Evolutionary conservation across 1,284 basidiomycete genomes (phyloP).

Genomic region (Sphagnurus paluster): DNA sequence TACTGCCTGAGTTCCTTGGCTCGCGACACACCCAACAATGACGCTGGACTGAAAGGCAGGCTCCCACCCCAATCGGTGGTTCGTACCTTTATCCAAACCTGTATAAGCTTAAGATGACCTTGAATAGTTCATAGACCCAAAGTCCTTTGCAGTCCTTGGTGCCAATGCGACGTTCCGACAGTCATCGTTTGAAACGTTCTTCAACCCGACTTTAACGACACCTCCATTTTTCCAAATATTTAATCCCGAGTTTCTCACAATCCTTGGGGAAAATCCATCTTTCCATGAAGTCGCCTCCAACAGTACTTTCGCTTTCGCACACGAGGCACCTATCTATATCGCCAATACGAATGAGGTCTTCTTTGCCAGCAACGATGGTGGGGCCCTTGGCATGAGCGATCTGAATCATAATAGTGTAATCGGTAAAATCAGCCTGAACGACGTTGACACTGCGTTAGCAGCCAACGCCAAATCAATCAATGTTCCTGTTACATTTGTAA

Average conservation of each 20-base stretch:
- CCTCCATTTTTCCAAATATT: constrained; percentile 74
- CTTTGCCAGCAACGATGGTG: constrained; percentile 49
- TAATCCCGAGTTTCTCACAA: constrained; percentile 54
- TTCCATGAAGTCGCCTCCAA: constrained; percentile 60
- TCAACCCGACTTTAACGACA: constrained; percentile 40
- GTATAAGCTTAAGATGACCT: not conserved
- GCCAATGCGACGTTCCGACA: constrained; percentile 16
- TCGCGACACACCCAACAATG: constrained; percentile 1
- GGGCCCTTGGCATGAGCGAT: constrained; percentile 40
- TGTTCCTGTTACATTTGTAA: constrained; percentile 54
- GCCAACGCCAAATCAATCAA: constrained; percentile 42
- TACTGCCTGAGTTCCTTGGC: constrained; percentile 11
- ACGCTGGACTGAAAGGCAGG: constrained; percentile 6
- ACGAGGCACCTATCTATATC: constrained; percentile 72
- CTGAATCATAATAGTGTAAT: constrained; percentile 46
- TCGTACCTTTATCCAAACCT: constrained; percentile 12
- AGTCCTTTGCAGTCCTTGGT: constrained; percentile 42
- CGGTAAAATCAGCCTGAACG: constrained; percentile 46
- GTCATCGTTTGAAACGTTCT: constrained; percentile 17
- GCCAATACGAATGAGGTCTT: constrained; percentile 60
- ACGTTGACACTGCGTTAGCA: constrained; percentile 40
- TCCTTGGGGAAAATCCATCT: constrained; percentile 60
- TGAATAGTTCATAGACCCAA: constrained; percentile 41
- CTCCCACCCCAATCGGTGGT: constrained; percentile 37
- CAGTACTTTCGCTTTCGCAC: constrained; percentile 65